A percentile compares a stretch with the other conserved stretches of the same genome.
Conservation (phyloP, 179 eudicot genomes). For the Pouteria campechiana region DNA sequence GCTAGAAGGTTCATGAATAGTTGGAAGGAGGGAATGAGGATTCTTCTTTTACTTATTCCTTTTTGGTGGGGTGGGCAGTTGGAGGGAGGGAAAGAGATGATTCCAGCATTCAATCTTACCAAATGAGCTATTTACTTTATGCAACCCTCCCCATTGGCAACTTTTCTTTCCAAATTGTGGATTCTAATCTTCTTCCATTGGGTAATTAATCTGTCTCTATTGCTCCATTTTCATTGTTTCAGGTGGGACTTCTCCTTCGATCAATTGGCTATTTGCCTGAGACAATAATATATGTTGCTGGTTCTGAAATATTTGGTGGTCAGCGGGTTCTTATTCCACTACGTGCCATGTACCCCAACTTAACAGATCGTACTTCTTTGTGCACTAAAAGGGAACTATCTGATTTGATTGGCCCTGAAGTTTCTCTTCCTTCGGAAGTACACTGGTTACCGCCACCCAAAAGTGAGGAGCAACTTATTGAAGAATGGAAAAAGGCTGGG, state of each 20-base stretch:
- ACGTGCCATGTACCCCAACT: conserved; percentile 79
- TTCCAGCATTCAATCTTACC: too few species aligned
- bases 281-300: conserved; percentile 83
- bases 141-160: too few species aligned
- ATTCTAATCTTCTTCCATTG: too few species aligned
- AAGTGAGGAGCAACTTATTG: conserved; percentile 36
- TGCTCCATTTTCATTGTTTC: conserved; percentile 9
- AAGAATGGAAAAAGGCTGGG: conserved; percentile 91
- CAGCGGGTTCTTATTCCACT: conserved; percentile 84
- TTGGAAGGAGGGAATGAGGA: too few species aligned
- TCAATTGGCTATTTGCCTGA: conserved; percentile 87
- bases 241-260: conserved; percentile 93
- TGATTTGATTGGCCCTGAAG: conserved; percentile 62
- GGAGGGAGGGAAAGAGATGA: too few species aligned
- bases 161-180: too few species aligned
- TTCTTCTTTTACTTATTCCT: too few species aligned
- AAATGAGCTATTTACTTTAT: too few species aligned
- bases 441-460: conserved; percentile 40
- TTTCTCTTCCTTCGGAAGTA: conserved; percentile 28
- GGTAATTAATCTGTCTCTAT: too few species aligned
- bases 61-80: too few species aligned
- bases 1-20: too few species aligned
- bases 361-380: conserved; percentile 83
- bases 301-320: conserved; percentile 92
- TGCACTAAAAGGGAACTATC: conserved; percentile 66